Conservation (phyloP, 805 yeast species). For the Pichia exigua region DNA sequence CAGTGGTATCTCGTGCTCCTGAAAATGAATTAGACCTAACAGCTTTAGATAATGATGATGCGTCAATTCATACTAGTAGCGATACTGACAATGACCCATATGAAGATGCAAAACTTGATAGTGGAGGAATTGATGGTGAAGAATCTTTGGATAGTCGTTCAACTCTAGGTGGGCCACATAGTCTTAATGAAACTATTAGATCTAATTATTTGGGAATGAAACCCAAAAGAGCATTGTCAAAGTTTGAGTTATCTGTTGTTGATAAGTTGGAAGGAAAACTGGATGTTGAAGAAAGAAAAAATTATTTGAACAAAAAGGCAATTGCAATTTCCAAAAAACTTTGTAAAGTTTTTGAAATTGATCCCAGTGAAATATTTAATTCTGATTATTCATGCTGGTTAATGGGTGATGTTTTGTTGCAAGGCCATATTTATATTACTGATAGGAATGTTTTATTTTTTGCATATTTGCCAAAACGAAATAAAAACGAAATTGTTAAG, state of each 20-base stretch:
- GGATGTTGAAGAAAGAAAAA: conserved; percentile 1
- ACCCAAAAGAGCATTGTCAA: conserved; percentile 8
- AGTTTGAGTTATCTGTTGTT: conserved; percentile 29
- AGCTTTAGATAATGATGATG: conserved; percentile 7
- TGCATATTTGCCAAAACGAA: conserved; percentile 61
- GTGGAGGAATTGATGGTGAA: neutral
- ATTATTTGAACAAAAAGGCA: conserved; percentile 25
- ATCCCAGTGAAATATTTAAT: conserved; percentile 46
- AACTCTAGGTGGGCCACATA: neutral
- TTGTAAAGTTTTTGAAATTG: conserved; percentile 34
- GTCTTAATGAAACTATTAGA: neutral
- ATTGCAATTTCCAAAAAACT: conserved; percentile 30
- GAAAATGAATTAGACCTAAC: neutral
- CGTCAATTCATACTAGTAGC: neutral
- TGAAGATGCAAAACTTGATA: neutral
- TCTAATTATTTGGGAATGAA: neutral
- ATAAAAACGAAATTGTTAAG: conserved; percentile 34
- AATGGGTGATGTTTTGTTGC: conserved; percentile 70
- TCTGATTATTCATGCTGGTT: conserved; percentile 75
- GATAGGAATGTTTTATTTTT: conserved; percentile 56
- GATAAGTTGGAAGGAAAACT: conserved; percentile 20
- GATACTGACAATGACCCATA: neutral
- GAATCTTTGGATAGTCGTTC: neutral
- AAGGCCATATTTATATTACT: conserved; percentile 79
- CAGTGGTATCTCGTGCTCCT: conserved; percentile 5